Evolutionary conservation across 768 basidiomycete genomes (phyloP), one percentile per base, ranked within the genome.

Genomic region (Mycena olivaceomarginata): DNA sequence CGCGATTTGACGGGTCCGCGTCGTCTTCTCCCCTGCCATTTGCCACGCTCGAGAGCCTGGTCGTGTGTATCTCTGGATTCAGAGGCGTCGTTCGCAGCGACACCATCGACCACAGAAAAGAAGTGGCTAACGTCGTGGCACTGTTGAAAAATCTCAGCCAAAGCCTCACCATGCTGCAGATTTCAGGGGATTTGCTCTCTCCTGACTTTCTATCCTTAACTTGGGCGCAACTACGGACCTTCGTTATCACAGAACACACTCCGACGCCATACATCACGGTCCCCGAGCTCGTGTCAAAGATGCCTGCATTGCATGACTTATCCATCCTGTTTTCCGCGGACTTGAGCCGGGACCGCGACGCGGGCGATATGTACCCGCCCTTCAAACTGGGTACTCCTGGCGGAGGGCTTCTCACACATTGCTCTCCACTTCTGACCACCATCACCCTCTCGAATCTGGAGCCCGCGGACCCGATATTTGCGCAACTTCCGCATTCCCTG

Each of bases 401-500:
- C 12, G 53, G 66, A 16, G 51, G 46, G 16, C 31, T 12, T 9
- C 65, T 16, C 20, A 15, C 60, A 9, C 37, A 31, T 31, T 31
- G 2, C 31, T 31, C 31, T 31, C 31, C 31, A 31, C 73, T 57
- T 40, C 68, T 56, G 4, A 22, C 51, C 5, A 62, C 66, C 16
- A 45, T 53, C 31, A 67, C 66, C 31, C 73, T 74, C 31, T 74
- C 73, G 16, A 74, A 74, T 37, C 31, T 67, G 46, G 66, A 60
- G 45, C 59, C 73, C 45, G n/a, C 45, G 11, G 73, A 74, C 66
- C 73, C 73, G 2, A 68, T 74, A 46, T 74, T 74, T n/a, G 65
- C 65, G 25, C 65, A 74, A 51, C 56, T 74, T 25, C 72, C 72
- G 3, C 41, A n/a, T n/a, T 15, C 45, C 25, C 45, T 74, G 41